A percentile compares a stretch with the other conserved stretches of the same genome.
These are phyloP conservation scores for Scenedesmus sp. DNA, from an alignment of 163 green algal genomes.

Conservation along the genomic window DNA sequence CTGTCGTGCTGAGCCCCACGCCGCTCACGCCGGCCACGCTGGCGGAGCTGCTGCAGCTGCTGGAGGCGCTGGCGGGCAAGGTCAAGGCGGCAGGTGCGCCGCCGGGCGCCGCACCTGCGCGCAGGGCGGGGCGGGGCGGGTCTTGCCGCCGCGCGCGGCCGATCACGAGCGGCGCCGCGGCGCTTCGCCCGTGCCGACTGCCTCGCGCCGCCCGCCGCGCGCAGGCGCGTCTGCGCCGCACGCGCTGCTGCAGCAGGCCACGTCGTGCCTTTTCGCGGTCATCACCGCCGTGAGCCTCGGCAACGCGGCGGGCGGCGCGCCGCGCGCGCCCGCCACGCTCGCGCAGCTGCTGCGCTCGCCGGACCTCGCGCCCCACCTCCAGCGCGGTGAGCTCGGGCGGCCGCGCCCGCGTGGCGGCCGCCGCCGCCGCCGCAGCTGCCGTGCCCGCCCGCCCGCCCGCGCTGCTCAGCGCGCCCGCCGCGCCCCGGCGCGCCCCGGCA, in stretches of 20 bases:
- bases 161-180: too few relatives aligned
- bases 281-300: constrained; percentile 9
- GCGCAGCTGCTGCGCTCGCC: constrained; percentile 14
- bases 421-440: too few relatives aligned
- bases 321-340: not conserved
- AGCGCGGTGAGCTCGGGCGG: not conserved
- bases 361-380: constrained; percentile 13
- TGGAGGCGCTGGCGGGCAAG: constrained; percentile 31
- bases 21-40: constrained; percentile 50
- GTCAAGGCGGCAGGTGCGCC: constrained; percentile 5
- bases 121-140: too few relatives aligned
- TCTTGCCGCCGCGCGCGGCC: too few relatives aligned
- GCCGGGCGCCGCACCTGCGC: too few relatives aligned
- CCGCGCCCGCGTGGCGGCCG: too few relatives aligned
- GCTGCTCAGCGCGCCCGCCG: too few relatives aligned
- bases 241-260: constrained; percentile 30
- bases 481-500: too few relatives aligned
- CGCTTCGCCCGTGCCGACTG: too few relatives aligned
- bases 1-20: constrained; percentile 51
- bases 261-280: constrained; percentile 41
- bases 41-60: constrained; percentile 59
- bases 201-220: too few relatives aligned
- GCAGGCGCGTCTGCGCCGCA: constrained; percentile 4
- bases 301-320: not conserved
- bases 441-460: too few relatives aligned